Percentiles rank a stretch among this genome's conserved stretches.
phyloP scores from a whole-genome alignment of 1,139 yeast genomes.

The Candida gigantensis region DNA sequence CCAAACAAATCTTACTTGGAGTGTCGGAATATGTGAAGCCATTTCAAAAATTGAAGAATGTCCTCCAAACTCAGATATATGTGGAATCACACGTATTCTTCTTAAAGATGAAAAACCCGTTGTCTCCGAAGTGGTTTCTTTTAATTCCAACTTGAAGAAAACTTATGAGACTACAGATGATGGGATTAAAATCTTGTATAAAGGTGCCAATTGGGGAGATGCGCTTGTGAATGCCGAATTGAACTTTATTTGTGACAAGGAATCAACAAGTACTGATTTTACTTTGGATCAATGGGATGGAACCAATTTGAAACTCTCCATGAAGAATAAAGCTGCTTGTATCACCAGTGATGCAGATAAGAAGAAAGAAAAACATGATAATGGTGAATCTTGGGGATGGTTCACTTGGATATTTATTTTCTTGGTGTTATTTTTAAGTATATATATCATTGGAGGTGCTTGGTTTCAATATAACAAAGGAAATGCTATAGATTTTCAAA shows the following conservation, averaged over 20 bases:
- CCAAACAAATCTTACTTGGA: slow-evolving; percentile 62
- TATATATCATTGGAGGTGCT: slow-evolving; percentile 76
- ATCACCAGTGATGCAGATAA: slow-evolving; percentile 28
- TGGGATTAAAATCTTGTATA: slow-evolving; percentile 49
- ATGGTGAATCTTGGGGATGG: slow-evolving; percentile 69
- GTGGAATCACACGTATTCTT: slow-evolving; percentile 59
- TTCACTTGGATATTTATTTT: slow-evolving; percentile 74
- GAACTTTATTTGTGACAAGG: slow-evolving; percentile 51
- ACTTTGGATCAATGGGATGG: slow-evolving; percentile 36
- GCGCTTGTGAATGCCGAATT: slow-evolving; percentile 51
- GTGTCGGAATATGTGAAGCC: slow-evolving; percentile 66
- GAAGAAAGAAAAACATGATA: slow-evolving; percentile 27
- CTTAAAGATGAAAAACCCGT: slow-evolving; percentile 44
- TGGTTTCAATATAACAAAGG: slow-evolving; percentile 68
- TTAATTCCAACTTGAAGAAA: slow-evolving; percentile 39
- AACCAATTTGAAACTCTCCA: slow-evolving; percentile 23
- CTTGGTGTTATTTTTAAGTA: slow-evolving; percentile 65
- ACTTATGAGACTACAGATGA: slow-evolving; percentile 26
- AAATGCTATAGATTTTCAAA: slow-evolving; percentile 50
- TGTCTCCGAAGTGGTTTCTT: slow-evolving; percentile 58
- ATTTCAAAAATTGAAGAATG: slow-evolving; percentile 49
- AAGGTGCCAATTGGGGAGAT: slow-evolving; percentile 75
- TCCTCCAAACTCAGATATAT: slow-evolving; percentile 67
- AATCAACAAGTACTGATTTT: slow-evolving; percentile 37
- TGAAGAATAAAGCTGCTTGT: slow-evolving; percentile 42